Percentiles rank a stretch among this genome's conserved stretches.
Conservation (phyloP, 768 basidiomycete genomes). For the Dacryopinax primogenitus region DNA sequence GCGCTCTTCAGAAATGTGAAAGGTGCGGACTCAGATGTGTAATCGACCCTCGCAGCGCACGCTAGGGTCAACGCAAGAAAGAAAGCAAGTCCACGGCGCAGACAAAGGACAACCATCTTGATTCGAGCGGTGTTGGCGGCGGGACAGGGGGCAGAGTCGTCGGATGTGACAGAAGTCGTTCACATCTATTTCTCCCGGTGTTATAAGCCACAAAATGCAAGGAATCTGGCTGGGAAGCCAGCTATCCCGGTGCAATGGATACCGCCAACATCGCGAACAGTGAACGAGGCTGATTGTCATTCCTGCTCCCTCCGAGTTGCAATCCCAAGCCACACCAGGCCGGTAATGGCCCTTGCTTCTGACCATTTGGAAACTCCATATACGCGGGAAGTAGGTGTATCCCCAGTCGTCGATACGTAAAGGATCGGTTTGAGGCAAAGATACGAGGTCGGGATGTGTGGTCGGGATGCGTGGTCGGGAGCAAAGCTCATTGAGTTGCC, state of each 20-base stretch:
- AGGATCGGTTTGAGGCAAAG: neutral
- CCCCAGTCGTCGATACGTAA: neutral
- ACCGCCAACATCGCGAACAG: too few species aligned
- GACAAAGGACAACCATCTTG: neutral
- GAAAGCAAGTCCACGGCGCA: neutral
- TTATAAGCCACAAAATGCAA: too few species aligned
- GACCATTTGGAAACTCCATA: neutral
- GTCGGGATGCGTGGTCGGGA: neutral
- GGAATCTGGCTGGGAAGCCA: too few species aligned
- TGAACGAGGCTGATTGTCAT: neutral
- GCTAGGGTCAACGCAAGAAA: neutral
- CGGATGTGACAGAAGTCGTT: too few species aligned
- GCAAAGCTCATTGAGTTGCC: neutral
- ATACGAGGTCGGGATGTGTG: neutral
- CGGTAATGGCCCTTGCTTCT: neutral
- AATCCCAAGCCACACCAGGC: neutral
- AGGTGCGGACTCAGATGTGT: neutral
- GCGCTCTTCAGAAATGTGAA: neutral
- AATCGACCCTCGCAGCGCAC: neutral
- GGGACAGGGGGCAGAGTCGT: neutral
- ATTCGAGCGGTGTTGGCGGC: neutral
- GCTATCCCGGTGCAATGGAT: too few species aligned
- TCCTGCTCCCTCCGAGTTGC: neutral
- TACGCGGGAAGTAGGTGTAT: neutral
- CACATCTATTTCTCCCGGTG: too few species aligned